Evolutionary conservation across 1,284 basidiomycete genomes (phyloP), one percentile per base, ranked within the genome.

Genomic region (Pseudozyma flocculosa): DNA sequence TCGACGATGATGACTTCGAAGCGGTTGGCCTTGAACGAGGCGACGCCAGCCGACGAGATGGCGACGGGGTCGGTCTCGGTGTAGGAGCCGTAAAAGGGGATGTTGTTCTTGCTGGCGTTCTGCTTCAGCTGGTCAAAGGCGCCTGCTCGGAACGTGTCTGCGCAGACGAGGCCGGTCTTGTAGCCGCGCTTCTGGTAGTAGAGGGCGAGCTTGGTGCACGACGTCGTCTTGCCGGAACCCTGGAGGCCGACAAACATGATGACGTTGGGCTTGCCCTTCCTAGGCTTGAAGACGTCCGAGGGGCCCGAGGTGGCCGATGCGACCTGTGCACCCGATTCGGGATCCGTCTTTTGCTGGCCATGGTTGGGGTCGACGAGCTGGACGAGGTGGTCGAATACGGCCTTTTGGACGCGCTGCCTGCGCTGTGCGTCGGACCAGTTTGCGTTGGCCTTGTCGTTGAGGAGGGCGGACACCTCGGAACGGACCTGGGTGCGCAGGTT

Each of bases 1-100:
- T 99, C 95, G 54, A 99, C 95, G 64, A 99, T 96, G 76, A 99
- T 96, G 42, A 99, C 89, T 64, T 99, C 95, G 76, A 99, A 98
- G 29, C 91, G 84, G 78, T 96, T 93, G 81, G 94, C 92, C 80
- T 94, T 91, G 83, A 98, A 99, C 78, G 96, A 96, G 17, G 87
- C 82, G 5, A 97, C 95, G 80, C 95, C 95, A 70, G 93, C 87
- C 2, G 88, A 87, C 8, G 95, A 93, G 73, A 96, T 97, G 2
- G 86, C 83, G 11, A 98, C 95, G 1, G 95, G 95, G 79, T 99
- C 94, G 18, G 93, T 96, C 80, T 99, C 95, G 32, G 95, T 97
- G 80, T 99, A 97, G 54, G 90, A 92, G 43, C 95, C 95, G 80
- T 93, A 98, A 84, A 97, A 99, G 13, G 95, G 93, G 15, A 99